phyloP scores from a whole-genome alignment of 2,329 filamentous ascomycete genomes.

The Exophiala xenobiotica region DNA sequence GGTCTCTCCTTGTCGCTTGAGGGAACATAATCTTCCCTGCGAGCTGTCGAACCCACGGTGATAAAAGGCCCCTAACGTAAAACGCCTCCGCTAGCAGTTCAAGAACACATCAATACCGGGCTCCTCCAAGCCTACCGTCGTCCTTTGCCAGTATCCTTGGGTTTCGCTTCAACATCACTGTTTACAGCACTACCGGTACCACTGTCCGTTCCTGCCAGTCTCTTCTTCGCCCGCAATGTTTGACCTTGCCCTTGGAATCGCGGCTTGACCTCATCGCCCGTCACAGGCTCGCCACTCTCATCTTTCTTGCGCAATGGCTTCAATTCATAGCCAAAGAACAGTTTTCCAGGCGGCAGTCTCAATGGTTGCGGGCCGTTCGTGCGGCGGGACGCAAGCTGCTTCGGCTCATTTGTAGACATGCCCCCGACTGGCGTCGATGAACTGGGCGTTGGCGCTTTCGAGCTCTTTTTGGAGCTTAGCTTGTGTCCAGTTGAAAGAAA shows the following conservation, averaged over 20 bases:
- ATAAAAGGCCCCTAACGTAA: too few species aligned
- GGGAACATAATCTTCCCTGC: too few species aligned
- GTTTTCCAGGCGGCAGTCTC: constrained; percentile 78
- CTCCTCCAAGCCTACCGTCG: background rate
- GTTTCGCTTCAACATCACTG: constrained; percentile 34
- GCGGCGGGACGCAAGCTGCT: constrained; percentile 47
- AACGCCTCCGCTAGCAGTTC: constrained; percentile 14
- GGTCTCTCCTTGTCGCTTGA: too few species aligned
- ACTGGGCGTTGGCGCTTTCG: constrained; percentile 71
- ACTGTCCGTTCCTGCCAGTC: constrained; percentile 41
- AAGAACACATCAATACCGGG: background rate
- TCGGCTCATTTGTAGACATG: constrained; percentile 46
- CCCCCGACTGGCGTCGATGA: constrained; percentile 69
- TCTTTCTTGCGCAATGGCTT: constrained; percentile 81
- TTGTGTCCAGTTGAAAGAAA: constrained; percentile 80
- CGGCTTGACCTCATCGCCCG: constrained; percentile 63
- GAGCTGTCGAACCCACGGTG: too few species aligned
- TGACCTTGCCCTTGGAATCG: constrained; percentile 83
- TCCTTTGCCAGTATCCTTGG: constrained; percentile 6
- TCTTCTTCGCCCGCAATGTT: constrained; percentile 74
- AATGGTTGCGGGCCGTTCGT: constrained; percentile 83
- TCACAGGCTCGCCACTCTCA: constrained; percentile 64
- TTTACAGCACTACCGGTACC: constrained; percentile 39
- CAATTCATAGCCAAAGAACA: constrained; percentile 95
- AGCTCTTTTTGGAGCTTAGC: constrained; percentile 76